A percentile compares a stretch with the other conserved stretches of the same genome.
Conservation (phyloP, 345 rosid species). For the Hibiscus trionum region DNA sequence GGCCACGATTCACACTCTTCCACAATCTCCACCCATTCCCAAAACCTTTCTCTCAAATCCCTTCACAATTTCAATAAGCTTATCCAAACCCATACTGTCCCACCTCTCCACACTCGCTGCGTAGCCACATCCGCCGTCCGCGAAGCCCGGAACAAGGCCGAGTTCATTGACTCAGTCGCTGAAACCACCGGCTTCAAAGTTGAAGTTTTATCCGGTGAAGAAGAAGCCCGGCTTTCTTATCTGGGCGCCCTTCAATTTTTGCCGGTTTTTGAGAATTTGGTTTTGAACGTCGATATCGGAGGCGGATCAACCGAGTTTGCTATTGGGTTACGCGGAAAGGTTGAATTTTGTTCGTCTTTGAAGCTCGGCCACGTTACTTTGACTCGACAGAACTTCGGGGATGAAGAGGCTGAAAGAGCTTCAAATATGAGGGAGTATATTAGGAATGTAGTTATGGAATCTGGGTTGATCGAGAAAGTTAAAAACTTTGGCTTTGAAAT, state of each 20-base stretch:
- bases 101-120: constrained; percentile 27
- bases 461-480: constrained; percentile 39
- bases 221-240: constrained; percentile 53
- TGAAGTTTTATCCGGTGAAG: constrained; percentile 49
- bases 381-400: constrained; percentile 29
- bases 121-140: constrained; percentile 63
- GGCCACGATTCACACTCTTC: constrained; percentile 41
- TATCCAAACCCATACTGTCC: constrained; percentile 30
- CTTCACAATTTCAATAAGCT: constrained; percentile 30
- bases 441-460: constrained; percentile 29
- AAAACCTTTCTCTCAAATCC: constrained; percentile 33
- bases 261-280: constrained; percentile 29
- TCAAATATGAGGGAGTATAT: constrained; percentile 38
- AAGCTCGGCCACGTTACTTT: constrained; percentile 55
- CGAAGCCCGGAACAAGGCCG: constrained; percentile 34
- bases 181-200: constrained; percentile 34
- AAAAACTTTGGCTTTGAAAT: constrained; percentile 43
- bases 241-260: constrained; percentile 60
- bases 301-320: constrained; percentile 77
- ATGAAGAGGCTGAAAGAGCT: constrained; percentile 9
- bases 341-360: constrained; percentile 39
- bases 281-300: constrained; percentile 44
- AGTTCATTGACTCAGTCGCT: constrained; percentile 27
- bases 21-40: constrained; percentile 36
- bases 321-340: constrained; percentile 41